phyloP scores from a whole-genome alignment of 2,329 filamentous ascomycete species.

The Albifimbria verrucaria region DNA sequence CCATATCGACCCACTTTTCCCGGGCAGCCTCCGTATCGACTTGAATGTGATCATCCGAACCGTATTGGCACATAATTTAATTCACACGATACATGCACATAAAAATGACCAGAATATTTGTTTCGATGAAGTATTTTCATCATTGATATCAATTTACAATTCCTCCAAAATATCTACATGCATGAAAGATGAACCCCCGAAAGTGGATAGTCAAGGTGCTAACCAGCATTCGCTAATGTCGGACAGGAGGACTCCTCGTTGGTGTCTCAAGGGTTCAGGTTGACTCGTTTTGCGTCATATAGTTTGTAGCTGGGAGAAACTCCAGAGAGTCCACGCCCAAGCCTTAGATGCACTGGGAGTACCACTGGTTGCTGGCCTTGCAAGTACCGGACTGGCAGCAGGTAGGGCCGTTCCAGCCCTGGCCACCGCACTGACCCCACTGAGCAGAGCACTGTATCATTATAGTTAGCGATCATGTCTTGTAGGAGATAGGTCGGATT shows the following conservation, averaged over 20 bases:
- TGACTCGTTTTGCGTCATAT: no score
- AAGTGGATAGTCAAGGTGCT: no score
- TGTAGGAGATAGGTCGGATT: not conserved
- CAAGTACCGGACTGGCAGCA: constrained; percentile 20
- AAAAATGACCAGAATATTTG: no score
- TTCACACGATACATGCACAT: no score
- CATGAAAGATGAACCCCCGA: not conserved
- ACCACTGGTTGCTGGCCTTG: constrained; percentile 17
- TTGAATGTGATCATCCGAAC: not conserved
- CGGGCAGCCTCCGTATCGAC: no score
- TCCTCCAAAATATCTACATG: not conserved
- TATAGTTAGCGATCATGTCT: not conserved
- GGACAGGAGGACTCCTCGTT: no score
- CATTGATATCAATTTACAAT: not conserved
- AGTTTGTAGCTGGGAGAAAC: no score
- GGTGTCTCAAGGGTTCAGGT: no score
- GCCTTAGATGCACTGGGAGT: constrained; percentile 14
- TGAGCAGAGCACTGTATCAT: constrained; percentile 17
- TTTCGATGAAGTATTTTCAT: not conserved
- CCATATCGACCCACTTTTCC: not conserved
- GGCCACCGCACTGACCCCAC: constrained; percentile 19
- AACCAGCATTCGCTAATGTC: no score
- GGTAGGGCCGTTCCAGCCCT: constrained; percentile 18
- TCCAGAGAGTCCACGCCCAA: no score
- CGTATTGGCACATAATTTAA: no score